phyloP scores from a whole-genome alignment of 345 rosid species.

The Citrus inodora region DNA sequence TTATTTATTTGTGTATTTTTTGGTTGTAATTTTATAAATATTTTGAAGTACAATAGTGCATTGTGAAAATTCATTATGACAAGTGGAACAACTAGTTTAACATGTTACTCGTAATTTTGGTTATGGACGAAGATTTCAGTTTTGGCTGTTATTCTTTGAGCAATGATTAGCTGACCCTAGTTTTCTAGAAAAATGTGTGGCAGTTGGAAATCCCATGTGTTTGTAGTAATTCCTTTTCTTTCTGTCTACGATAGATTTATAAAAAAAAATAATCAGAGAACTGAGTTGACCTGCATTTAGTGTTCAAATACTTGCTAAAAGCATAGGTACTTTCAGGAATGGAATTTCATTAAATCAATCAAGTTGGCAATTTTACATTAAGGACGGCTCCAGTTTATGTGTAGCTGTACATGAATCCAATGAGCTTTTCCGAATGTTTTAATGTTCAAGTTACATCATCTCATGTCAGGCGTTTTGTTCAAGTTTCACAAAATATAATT shows the following conservation, averaged over 20 bases:
- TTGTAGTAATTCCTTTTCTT: background rate
- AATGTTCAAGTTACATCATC: background rate
- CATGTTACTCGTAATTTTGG: background rate
- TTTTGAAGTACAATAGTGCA: background rate
- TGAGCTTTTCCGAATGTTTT: background rate
- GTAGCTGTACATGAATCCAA: background rate
- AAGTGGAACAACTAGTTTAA: background rate
- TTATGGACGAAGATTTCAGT: background rate
- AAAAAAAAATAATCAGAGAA: background rate
- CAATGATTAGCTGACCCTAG: background rate
- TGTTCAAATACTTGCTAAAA: background rate
- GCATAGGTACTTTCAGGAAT: background rate
- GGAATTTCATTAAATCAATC: background rate
- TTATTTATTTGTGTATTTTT: background rate
- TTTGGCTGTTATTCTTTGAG: background rate
- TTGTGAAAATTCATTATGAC: background rate
- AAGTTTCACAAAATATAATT: too few species aligned
- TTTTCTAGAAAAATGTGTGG: background rate
- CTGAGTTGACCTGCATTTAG: background rate
- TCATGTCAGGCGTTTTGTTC: background rate
- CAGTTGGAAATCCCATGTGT: background rate
- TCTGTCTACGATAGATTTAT: background rate
- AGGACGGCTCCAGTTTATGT: background rate
- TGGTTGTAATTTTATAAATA: too few species aligned
- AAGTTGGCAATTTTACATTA: background rate